Conservation (phyloP, 305 asterid genomes). For the Euphrasia arctica region DNA sequence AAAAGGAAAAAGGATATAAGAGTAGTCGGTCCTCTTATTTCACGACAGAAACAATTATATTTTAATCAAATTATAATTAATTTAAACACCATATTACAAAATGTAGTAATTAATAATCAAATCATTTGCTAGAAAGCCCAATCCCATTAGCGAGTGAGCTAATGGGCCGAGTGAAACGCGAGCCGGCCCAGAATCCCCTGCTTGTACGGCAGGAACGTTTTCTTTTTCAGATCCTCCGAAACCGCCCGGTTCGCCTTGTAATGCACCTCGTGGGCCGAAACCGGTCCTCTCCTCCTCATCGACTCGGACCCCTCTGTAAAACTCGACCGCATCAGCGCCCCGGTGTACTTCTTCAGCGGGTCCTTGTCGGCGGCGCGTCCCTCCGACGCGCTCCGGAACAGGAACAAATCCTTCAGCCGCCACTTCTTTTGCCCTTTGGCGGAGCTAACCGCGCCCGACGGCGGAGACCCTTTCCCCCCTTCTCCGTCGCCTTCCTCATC, state of each 20-base stretch:
- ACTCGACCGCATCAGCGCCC: constrained; percentile 38
- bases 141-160: constrained; percentile 73
- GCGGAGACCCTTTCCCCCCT: constrained; percentile 26
- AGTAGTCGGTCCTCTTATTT: too few relatives aligned
- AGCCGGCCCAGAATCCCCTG: constrained; percentile 75
- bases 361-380: too few relatives aligned
- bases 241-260: constrained; percentile 68
- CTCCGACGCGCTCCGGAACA: constrained; percentile 17
- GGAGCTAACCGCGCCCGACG: constrained; percentile 17
- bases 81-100: neutral
- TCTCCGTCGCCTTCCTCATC: constrained; percentile 36
- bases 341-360: constrained; percentile 6
- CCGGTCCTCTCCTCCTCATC: constrained; percentile 38
- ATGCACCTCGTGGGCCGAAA: constrained; percentile 71
- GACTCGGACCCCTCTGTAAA: constrained; percentile 62
- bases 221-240: constrained; percentile 72
- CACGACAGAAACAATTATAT: too few relatives aligned
- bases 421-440: constrained; percentile 34
- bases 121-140: constrained; percentile 51
- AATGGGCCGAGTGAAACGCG: constrained; percentile 55
- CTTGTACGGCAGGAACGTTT: constrained; percentile 77
- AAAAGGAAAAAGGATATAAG: too few relatives aligned
- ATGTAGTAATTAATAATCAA: neutral
- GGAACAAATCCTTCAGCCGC: constrained; percentile 73
- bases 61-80: too few relatives aligned